Percentiles rank a stretch among this genome's conserved stretches.
These are phyloP conservation scores for Sporisorium exsertum DNA, from an alignment of 1,284 basidiomycete genomes.

Conservation along the genomic window DNA sequence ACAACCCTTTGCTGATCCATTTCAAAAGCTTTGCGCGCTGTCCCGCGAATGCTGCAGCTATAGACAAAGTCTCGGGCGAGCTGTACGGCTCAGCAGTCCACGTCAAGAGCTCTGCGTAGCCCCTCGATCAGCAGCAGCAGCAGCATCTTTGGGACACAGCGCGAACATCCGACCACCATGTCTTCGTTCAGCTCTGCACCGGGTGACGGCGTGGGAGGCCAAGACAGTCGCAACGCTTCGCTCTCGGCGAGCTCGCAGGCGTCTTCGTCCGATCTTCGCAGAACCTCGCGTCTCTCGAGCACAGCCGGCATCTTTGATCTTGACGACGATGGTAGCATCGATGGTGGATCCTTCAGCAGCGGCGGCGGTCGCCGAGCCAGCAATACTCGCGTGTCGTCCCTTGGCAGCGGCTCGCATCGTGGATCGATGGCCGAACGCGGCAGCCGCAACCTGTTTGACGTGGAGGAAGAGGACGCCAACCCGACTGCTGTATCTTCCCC, in stretches of 20 bases:
- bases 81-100: constrained; percentile 17
- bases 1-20: neutral
- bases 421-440: constrained; percentile 25
- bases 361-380: constrained; percentile 33
- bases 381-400: constrained; percentile 30
- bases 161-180: constrained; percentile 9
- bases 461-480: constrained; percentile 35
- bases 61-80: constrained; percentile 17
- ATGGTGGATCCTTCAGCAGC: constrained; percentile 15
- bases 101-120: constrained; percentile 15
- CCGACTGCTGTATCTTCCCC: constrained; percentile 9
- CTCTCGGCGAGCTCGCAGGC: constrained; percentile 44
- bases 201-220: constrained; percentile 18
- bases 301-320: constrained; percentile 60
- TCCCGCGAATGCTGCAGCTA: constrained; percentile 19
- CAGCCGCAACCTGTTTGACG: constrained; percentile 37
- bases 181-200: constrained; percentile 37
- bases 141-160: neutral
- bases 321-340: constrained; percentile 40
- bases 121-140: constrained; percentile 6
- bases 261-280: constrained; percentile 28
- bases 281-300: constrained; percentile 47
- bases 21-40: neutral
- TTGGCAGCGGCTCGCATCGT: constrained; percentile 29
- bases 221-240: constrained; percentile 35